Percentiles rank a stretch among this genome's conserved stretches.
Conservation (phyloP, 2,329 filamentous ascomycete genomes). For the Microcyclospora pomicola region DNA sequence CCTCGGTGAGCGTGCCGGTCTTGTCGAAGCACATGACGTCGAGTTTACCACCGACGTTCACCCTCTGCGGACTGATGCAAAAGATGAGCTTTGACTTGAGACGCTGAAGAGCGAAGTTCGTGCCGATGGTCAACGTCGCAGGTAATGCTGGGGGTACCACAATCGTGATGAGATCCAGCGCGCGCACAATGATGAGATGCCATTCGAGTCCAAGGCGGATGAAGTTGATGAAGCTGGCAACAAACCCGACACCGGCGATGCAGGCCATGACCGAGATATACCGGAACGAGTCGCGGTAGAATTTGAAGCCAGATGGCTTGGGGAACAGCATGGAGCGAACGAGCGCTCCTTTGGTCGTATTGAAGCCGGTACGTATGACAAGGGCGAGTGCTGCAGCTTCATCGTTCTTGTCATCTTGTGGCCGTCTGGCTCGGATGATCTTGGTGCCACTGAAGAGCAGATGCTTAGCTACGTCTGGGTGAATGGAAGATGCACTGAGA, state of each 20-base stretch:
- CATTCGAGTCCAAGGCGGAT: conserved; percentile 68
- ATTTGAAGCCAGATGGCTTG: conserved; percentile 96
- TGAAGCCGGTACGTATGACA: conserved; percentile 88
- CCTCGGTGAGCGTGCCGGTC: conserved; percentile 94
- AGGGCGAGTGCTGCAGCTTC: conserved; percentile 86
- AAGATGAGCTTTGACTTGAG: conserved; percentile 86
- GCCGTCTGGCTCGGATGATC: conserved; percentile 77
- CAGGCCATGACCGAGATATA: conserved; percentile 95
- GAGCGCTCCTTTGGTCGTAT: conserved; percentile 89
- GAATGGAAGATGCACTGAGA: conserved; percentile 65
- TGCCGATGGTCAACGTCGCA: conserved; percentile 89
- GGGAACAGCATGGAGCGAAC: conserved; percentile 98
- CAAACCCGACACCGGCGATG: conserved; percentile 74
- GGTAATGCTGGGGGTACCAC: conserved; percentile 91
- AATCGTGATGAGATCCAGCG: conserved; percentile 91
- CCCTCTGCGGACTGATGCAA: conserved; percentile 92
- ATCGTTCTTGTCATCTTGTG: conserved; percentile 71
- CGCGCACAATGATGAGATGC: conserved; percentile 83
- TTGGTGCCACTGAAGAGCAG: conserved; percentile 93
- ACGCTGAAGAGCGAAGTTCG: conserved; percentile 79
- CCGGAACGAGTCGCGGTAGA: conserved; percentile 92
- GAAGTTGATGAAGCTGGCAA: conserved; percentile 88
- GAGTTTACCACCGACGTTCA: conserved; percentile 91
- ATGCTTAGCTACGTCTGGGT: conserved; percentile 70
- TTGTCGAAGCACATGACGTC: conserved; percentile 98